A percentile compares a stretch with the other conserved stretches of the same genome.
phyloP scores from a whole-genome alignment of 177 flowering plant genomes.

The Vitis hybrid region DNA sequence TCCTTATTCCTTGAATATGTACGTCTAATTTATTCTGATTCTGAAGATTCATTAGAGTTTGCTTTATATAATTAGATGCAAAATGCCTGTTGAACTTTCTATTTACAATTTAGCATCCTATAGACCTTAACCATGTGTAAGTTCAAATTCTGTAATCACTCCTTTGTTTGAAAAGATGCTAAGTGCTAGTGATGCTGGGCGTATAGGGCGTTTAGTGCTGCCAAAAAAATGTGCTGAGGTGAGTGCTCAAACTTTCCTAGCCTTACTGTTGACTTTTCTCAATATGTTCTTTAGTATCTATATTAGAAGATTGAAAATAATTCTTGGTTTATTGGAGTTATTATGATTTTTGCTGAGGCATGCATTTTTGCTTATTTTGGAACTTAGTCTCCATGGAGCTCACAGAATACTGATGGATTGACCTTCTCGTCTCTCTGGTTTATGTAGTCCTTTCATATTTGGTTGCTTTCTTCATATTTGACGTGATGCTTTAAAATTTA shows the following conservation, averaged over 20 bases:
- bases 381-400: neutral
- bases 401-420: constrained; percentile 1
- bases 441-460: neutral
- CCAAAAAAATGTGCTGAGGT: constrained; percentile 99
- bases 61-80: neutral
- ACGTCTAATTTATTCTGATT: neutral
- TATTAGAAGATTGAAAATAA: neutral
- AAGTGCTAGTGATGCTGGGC: constrained; percentile 96
- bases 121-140: constrained; percentile 47
- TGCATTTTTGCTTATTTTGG: neutral
- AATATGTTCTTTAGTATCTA: neutral
- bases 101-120: neutral
- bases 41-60: neutral
- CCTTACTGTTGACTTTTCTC: neutral
- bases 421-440: neutral
- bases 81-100: neutral
- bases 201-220: constrained; percentile 82
- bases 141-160: constrained; percentile 65
- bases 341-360: neutral
- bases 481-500: neutral
- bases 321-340: neutral
- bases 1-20: neutral
- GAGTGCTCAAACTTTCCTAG: constrained; percentile 15
- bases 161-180: constrained; percentile 92
- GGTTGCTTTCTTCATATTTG: neutral